A percentile compares a stretch with the other conserved stretches of the same genome.
These are phyloP conservation scores for Corymbia calophylla DNA, from an alignment of 441 rosid species.

Conservation along the genomic window DNA sequence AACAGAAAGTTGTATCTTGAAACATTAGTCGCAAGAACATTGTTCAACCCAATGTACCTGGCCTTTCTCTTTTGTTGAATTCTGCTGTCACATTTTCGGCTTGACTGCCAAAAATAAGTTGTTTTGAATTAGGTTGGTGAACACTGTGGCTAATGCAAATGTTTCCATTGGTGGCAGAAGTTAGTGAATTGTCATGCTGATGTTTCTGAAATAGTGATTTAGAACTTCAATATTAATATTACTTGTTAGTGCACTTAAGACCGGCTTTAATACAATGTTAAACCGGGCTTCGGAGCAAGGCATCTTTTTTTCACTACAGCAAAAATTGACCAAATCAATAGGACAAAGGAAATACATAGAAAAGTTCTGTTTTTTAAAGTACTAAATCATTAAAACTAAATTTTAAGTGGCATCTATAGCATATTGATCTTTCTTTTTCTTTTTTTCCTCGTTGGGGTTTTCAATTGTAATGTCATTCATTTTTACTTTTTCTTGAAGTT, in stretches of 20 bases:
- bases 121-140: background rate
- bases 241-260: background rate
- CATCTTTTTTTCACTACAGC: background rate
- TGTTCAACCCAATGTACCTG: background rate
- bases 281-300: background rate
- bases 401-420: background rate
- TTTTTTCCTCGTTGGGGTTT: background rate
- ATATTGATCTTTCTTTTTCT: background rate
- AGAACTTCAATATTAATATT: background rate
- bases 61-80: background rate
- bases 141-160: background rate
- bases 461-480: background rate
- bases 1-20: background rate
- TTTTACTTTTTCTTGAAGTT: background rate
- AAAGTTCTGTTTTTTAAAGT: background rate
- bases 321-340: background rate
- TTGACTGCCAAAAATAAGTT: background rate
- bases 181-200: background rate
- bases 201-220: background rate
- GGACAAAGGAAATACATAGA: background rate
- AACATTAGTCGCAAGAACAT: background rate
- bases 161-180: background rate
- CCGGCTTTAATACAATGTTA: background rate
- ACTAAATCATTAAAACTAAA: background rate
- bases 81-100: background rate